phyloP scores from a whole-genome alignment of 2,329 filamentous ascomycete genomes.

The Sporothrix schenckii region DNA sequence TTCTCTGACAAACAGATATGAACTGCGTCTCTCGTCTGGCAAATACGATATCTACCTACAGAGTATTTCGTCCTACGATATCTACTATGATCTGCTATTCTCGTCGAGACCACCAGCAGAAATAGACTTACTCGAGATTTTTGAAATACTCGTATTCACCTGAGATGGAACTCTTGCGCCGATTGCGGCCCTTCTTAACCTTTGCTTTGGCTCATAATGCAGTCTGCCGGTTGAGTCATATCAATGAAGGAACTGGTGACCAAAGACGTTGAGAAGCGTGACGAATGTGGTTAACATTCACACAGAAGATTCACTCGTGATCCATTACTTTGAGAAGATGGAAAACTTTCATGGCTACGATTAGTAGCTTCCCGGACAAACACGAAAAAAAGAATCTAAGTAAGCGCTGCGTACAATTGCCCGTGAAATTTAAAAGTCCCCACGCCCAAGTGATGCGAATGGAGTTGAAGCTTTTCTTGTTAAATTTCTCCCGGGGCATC shows the following conservation, averaged over 20 bases:
- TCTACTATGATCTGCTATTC: background rate
- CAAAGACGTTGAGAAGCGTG: background rate
- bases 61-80: too few species aligned
- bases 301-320: background rate
- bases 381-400: too few species aligned
- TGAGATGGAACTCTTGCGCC: background rate
- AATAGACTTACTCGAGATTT: too few species aligned
- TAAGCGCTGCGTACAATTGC: too few species aligned
- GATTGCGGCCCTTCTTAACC: background rate
- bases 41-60: background rate
- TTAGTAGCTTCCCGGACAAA: too few species aligned
- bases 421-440: too few species aligned
- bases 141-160: too few species aligned
- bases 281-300: background rate
- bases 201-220: background rate
- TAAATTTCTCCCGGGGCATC: too few species aligned
- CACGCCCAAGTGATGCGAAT: too few species aligned
- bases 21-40: background rate
- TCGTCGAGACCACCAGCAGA: background rate
- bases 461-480: too few species aligned
- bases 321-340: background rate
- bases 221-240: background rate
- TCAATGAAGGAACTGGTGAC: background rate
- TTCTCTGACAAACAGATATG: background rate
- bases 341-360: too few species aligned